Conservation (phyloP, 1,284 basidiomycete genomes). For the Cutaneotrichosporon cutaneum region DNA sequence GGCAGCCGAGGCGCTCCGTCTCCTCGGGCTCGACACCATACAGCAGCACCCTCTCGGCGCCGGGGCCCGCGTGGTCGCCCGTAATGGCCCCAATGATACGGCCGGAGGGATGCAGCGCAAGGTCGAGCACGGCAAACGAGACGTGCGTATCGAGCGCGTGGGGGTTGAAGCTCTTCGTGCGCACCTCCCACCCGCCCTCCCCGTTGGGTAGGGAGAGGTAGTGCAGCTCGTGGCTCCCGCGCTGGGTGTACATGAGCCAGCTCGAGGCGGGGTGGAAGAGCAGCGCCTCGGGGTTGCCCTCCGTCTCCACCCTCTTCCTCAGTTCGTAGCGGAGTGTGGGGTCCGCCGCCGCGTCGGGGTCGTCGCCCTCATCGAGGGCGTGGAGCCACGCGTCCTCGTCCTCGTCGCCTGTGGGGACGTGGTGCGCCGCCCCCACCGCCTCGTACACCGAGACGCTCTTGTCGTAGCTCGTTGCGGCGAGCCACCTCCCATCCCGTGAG, state of each 20-base stretch:
- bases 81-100: constrained; percentile 50
- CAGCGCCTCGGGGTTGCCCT: constrained; percentile 50
- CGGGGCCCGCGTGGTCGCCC: constrained; percentile 48
- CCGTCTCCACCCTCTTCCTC: constrained; percentile 32
- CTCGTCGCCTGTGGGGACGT: constrained; percentile 4
- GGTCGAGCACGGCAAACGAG: constrained; percentile 64
- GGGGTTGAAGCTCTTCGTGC: constrained; percentile 48
- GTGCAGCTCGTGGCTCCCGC: constrained; percentile 41
- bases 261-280: constrained; percentile 37
- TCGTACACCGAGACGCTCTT: constrained; percentile 45
- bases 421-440: constrained; percentile 17
- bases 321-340: constrained; percentile 40
- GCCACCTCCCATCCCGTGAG: constrained; percentile 39
- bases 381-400: constrained; percentile 38
- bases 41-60: constrained; percentile 35
- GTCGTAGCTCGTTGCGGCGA: constrained; percentile 53
- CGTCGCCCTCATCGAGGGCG: constrained; percentile 40
- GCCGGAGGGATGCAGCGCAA: constrained; percentile 49
- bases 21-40: constrained; percentile 35
- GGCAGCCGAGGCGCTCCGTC: constrained; percentile 42
- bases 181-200: background rate
- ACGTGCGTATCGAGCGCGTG: constrained; percentile 50
- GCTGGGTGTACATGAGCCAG: constrained; percentile 44
- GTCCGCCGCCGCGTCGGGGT: constrained; percentile 38
- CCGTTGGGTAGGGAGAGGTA: constrained; percentile 32